Evolutionary conservation across 2,329 filamentous ascomycete species (phyloP).

Genomic region (Calonectria hongkongensis): DNA sequence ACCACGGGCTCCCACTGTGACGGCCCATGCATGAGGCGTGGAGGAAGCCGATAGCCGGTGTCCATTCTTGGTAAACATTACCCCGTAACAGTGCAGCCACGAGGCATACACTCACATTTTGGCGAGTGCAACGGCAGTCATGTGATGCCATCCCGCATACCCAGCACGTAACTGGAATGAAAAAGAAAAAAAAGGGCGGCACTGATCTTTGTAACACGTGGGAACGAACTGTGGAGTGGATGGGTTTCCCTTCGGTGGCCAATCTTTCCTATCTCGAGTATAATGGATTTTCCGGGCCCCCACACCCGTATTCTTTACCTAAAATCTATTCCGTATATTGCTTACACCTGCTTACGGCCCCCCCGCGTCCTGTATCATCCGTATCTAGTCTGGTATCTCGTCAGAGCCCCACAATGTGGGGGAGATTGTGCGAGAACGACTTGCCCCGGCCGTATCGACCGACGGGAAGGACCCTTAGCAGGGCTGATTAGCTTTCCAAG

Average conservation of each 20-base stretch:
- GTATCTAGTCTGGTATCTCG: neutral
- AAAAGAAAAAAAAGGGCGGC: neutral
- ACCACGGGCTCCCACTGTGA: constrained; percentile 1
- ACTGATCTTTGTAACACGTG: neutral
- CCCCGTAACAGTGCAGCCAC: constrained; percentile 1
- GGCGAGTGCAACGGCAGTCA: constrained; percentile 8
- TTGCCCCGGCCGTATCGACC: neutral
- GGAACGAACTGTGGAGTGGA: neutral
- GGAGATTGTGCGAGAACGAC: neutral
- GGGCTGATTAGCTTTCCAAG: constrained; percentile 18
- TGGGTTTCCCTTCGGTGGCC: neutral
- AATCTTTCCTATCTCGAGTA: neutral
- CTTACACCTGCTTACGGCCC: constrained; percentile 3
- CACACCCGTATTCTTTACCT: neutral
- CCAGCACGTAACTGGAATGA: neutral
- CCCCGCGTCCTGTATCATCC: neutral
- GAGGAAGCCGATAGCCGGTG: constrained; percentile 12
- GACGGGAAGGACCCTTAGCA: neutral
- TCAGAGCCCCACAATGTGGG: neutral
- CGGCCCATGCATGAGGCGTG: constrained; percentile 12
- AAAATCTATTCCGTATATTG: constrained; percentile 3
- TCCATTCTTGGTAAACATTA: neutral
- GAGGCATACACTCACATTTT: neutral
- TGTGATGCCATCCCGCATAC: constrained; percentile 1
- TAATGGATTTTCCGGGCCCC: neutral